Percentiles rank a stretch among this genome's conserved stretches.
These are phyloP conservation scores for Volvox africanus DNA, from an alignment of 139 green algal species.

Conservation along the genomic window DNA sequence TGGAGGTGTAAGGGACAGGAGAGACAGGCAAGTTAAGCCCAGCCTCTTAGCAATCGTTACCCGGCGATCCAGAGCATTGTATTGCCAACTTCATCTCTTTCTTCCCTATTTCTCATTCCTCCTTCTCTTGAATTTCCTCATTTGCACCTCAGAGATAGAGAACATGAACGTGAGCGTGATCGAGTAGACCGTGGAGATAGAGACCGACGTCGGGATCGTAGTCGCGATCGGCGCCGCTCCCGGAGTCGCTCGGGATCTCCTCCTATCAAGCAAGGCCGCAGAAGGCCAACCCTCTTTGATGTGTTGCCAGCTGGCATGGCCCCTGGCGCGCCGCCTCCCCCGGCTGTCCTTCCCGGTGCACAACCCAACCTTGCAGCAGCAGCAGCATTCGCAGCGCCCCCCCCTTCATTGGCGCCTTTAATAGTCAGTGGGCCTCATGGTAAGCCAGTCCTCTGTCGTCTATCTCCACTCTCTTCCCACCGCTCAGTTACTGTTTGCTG, in stretches of 20 bases:
- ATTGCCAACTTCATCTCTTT: background rate
- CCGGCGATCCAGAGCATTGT: background rate
- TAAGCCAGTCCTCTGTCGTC: background rate
- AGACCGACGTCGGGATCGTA: background rate
- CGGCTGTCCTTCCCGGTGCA: conserved; percentile 34
- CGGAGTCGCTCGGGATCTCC: conserved; percentile 42
- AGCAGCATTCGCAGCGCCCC: conserved; percentile 10
- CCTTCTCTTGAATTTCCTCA: background rate
- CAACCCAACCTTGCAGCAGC: conserved; percentile 41
- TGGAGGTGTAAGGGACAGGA: conserved; percentile 2
- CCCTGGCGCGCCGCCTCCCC: conserved; percentile 28
- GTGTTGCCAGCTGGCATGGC: conserved; percentile 32
- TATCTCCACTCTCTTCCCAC: no score
- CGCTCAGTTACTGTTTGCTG: no score
- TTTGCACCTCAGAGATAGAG: background rate
- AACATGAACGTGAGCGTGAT: background rate
- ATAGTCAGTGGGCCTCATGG: background rate
- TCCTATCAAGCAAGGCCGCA: background rate
- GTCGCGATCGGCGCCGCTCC: conserved; percentile 7
- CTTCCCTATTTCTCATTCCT: no score
- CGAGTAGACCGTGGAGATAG: conserved; percentile 2
- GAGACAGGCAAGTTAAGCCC: background rate
- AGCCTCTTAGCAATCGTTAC: background rate
- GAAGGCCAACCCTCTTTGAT: conserved; percentile 40
- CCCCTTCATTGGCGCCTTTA: conserved; percentile 1